phyloP scores from a whole-genome alignment of 2,329 filamentous ascomycete genomes.

The Decorospora gaudefroyi region DNA sequence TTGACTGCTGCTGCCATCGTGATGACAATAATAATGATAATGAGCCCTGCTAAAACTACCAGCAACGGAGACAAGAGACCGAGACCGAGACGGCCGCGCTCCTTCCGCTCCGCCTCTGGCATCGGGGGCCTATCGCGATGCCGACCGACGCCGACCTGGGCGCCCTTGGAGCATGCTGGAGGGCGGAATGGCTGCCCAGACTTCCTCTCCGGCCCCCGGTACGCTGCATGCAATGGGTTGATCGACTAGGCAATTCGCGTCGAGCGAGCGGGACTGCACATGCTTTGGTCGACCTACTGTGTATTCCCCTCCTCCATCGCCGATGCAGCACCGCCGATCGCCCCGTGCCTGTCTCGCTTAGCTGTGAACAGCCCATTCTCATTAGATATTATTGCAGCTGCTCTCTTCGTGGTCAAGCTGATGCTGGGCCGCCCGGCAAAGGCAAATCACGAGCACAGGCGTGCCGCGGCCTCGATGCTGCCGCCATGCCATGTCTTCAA shows the following conservation, averaged over 20 bases:
- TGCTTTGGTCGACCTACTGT: not conserved
- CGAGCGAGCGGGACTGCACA: not conserved
- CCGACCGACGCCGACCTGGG: not conserved
- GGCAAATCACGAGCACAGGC: conserved; percentile 2
- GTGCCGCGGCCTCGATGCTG: not conserved
- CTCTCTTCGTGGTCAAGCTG: too few relatives aligned
- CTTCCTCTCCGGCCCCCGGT: conserved; percentile 19
- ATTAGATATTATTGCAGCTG: too few relatives aligned
- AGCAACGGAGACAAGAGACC: not conserved
- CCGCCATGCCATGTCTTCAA: not conserved
- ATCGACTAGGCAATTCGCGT: not conserved
- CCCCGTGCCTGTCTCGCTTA: not conserved
- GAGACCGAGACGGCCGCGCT: too few relatives aligned
- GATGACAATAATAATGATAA: not conserved
- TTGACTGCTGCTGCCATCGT: not conserved
- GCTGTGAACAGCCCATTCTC: too few relatives aligned
- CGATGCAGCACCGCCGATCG: not conserved
- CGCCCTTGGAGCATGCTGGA: not conserved
- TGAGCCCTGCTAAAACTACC: not conserved
- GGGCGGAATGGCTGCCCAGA: conserved; percentile 15
- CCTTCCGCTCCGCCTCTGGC: conserved; percentile 12
- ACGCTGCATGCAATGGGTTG: not conserved
- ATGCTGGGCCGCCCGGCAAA: too few relatives aligned
- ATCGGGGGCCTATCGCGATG: not conserved
- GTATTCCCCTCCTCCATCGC: too few relatives aligned